Evolutionary conservation across 495 filamentous ascomycete species (phyloP), one percentile per base, ranked within the genome.

Genomic region (Oidiodendron maius): DNA sequence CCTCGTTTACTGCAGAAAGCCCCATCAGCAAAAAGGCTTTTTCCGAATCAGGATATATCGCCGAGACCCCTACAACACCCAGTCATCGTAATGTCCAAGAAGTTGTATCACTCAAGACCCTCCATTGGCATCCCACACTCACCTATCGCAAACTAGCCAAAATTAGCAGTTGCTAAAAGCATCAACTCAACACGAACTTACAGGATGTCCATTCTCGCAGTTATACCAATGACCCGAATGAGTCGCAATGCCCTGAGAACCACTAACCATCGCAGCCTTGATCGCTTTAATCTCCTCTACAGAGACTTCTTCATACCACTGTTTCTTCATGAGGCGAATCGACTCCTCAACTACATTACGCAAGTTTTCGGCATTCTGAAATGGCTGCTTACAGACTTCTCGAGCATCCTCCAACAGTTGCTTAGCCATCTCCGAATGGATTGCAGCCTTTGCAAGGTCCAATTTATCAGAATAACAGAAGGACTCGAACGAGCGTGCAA

Each of bases 221-320:
- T 50, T 58, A 42, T 52, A 67, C 64, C 62, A 67, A 45, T 67
- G 64, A 13, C 64, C 64, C 11, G 59, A 55, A 48, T 66, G 60
- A 17, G 58, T 63, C 1, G 46, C 42, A n/a, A 66, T 50, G 11
- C 62, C 64, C 1, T 21, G 15, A 8, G 40, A 37, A 2, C 64
- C 62, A 16, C 43, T 47, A n/a, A 66, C 60, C 64, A 67, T 67
- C 3, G 63, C 61, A 24, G 18, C 6, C 48, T 64, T 62, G 49
- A 67, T 55, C 3, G 57, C 52, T 0, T 35, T 40, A 40, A 62
- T 48, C 50, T 67, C 64, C 25, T 64, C 57, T n/a, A 46, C 44
- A 10, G 56, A 58, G 16, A 66, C 56, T 10, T 51, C 21, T 24
- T 56, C 51, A 45, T 66, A 66, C 32, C 57, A 46, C 40, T 53